Base-by-base conservation (phyloP, 176 grass and related monocot species). In the Carex kokanica region DNA sequence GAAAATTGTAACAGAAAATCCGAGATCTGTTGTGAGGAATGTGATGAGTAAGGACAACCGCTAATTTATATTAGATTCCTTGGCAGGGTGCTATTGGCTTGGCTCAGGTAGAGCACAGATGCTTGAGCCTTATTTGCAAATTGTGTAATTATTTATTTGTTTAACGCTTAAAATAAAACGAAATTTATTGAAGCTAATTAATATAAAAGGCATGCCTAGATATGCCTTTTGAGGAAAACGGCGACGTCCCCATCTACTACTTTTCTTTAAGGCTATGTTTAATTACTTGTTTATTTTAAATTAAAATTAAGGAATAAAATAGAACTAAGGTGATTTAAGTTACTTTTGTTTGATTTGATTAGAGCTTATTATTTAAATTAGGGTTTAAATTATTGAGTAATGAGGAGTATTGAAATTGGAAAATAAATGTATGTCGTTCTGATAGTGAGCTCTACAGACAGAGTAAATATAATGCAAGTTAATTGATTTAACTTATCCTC, bases 61-160 rank as follows among this genome's bases (percentile, higher is more conserved):
- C 23, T 56, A 77, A 77, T 77, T 32, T 77, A 32, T 54, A 38
- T 53, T 36, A 80, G 85, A 87, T 84, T 90, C 85, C 85, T 52
- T 73, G 2, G 72, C 84, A 34, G 16, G 1, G n/a, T 36, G 68
- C 27, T 61, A 8, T 69, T 60, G 83, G 57, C 1, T 0, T 18
- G 78, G 65, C 60, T 57, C 88, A 61, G 38, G 52, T 75, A 60
- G 70, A 83, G 79, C 10, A 60, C 45, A 77, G 60, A 78, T 78
- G 83, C 43, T 54, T 74, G 40, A 52, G 51, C 9, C 36, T 36
- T 29, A 58, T 82, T 67, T 74, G 47, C 47, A 54, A 78, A 78
- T 78, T 55, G 51, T 31, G 24, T 18, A 32, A 31, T 71, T 38
- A 5, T 38, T 38, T 38, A 38, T 38, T 38, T 45, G 38, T 71